Evolutionary conservation across 306 rosid genomes (phyloP), one percentile per base, ranked within the genome.

Genomic region (Heteromeles arbutifolia): DNA sequence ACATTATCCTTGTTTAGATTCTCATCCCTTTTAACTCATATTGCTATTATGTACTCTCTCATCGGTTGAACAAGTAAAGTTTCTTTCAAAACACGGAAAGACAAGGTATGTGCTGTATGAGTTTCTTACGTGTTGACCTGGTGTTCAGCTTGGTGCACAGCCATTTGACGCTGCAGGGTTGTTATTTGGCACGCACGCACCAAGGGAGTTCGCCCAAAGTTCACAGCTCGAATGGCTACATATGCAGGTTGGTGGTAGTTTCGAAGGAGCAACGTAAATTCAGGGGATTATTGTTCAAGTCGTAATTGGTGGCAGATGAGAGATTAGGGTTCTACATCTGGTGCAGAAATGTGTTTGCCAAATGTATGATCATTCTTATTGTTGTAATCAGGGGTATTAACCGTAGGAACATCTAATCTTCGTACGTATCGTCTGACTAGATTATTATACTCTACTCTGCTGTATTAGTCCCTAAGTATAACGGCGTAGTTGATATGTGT

Each of bases 161-260:
- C 77, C 93, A 78, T 86, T 84, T 73, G 97, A 92, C 70, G 84
- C 85, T 71, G 81, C 97, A 6, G 91, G 90, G 72, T 82, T 89
- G 81, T 79, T 92, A 82, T 90, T 90, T 77, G 97, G 92, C 41
- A 75, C 88, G 50, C 93, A 92, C 84, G 77, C 90, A 65, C 73
- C 78, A 34, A 89, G 91, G 81, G 93, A 86, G 14, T 92, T 85
- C 85, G 78, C 74, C 68, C 88, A 87, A 80, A 91, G 83, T 74
- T 81, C 87, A 50, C 97, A 87, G 15, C 80, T 91, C 4, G 96
- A 90, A 76, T 92, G 97, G 97, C 81, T 92, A 70, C 97, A 92
- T 78, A 95, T 95, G 97, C 97, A 95, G 86, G 72, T 90, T 31
- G 88, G 92, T 75, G 93, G 90, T 79, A 82, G 86, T 83, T 89